Evolutionary conservation across 768 basidiomycete genomes (phyloP).

Genomic region (Rhodotorula diobovata): DNA sequence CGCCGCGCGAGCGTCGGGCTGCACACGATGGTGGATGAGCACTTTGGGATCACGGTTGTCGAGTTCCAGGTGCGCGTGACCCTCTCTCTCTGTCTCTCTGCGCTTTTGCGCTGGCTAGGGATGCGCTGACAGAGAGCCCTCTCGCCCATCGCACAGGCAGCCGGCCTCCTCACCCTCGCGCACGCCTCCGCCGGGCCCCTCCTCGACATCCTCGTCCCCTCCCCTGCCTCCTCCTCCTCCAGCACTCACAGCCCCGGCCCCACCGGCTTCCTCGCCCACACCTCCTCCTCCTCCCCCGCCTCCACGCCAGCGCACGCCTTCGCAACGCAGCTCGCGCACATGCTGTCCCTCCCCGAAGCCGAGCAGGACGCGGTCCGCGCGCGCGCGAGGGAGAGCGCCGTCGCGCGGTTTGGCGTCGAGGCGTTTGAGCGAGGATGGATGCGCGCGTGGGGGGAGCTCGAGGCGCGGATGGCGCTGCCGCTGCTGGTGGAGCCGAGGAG

Average conservation of each 20-base stretch:
- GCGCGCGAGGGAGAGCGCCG: conserved; percentile 66
- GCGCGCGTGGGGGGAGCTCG: conserved; percentile 42
- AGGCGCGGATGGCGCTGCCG: background rate
- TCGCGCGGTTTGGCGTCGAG: conserved; percentile 64
- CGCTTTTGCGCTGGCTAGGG: background rate
- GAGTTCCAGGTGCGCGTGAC: conserved; percentile 92
- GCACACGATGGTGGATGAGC: conserved; percentile 97
- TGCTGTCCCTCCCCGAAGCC: conserved; percentile 62
- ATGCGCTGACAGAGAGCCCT: background rate
- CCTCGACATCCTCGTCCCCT: conserved; percentile 82
- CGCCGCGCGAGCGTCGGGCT: conserved; percentile 74
- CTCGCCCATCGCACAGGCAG: conserved; percentile 65
- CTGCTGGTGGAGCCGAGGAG: background rate
- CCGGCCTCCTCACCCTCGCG: conserved; percentile 83
- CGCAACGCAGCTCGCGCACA: background rate
- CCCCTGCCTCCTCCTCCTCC: background rate
- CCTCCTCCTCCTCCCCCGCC: conserved; percentile 46
- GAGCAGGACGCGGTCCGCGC: conserved; percentile 63
- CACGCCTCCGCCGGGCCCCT: conserved; percentile 91
- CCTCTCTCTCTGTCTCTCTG: background rate
- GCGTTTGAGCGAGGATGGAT: conserved; percentile 68
- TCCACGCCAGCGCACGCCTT: background rate
- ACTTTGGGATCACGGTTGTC: conserved; percentile 96
- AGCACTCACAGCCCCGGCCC: conserved; percentile 56
- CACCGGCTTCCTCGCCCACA: conserved; percentile 73